Evolutionary conservation across 345 rosid genomes (phyloP), one percentile per base, ranked within the genome.

Genomic region (Trapa incisa): DNA sequence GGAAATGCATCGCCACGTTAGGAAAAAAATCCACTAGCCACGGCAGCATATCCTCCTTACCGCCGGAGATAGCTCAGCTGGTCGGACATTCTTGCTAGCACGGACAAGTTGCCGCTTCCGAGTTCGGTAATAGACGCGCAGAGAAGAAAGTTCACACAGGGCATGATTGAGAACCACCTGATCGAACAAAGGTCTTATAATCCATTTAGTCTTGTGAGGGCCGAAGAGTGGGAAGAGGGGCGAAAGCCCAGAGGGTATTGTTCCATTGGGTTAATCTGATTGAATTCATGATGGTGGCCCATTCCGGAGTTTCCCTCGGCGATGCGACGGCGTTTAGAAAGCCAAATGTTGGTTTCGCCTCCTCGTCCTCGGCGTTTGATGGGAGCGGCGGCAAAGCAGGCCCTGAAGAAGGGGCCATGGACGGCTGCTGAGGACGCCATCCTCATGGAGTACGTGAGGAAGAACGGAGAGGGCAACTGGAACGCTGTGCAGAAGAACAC

Each of bases 381-480:
- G 43, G 6, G 7, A 41, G 43, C 4, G 16, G 67, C 48, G 66
- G 47, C 43, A n/a, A 39, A 64, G 38, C 52, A 9, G 58, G 74
- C n/a, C 50, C 33, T 74, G 67, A 74, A 74, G 73, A 74, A 74
- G 63, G 77, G 77, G 37, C 77, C 77, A 10, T 74, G 77, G 77
- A 74, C 77, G 37, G 71, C 71, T 0, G 74, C 65, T 5, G 77
- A 74, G 69, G 77, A 74, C 47, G 74, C 71, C 16, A 58, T 74
- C 32, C 70, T 74, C 37, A 37, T 66, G 57, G 77, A 70, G 53
- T 71, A 74, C 41, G 77, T 74, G 64, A 70, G 53, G 54, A 70
- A 70, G 43, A 66, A 74, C 50, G 77, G 77, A 32, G 77, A 74
- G 50, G 77, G 77, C 13, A 74, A 74, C 37, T 74, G 77, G 77